These are phyloP conservation scores for Hemisphaericaspora xylanilytica DNA, from an alignment of 1,139 yeast species.

Conservation along the genomic window DNA sequence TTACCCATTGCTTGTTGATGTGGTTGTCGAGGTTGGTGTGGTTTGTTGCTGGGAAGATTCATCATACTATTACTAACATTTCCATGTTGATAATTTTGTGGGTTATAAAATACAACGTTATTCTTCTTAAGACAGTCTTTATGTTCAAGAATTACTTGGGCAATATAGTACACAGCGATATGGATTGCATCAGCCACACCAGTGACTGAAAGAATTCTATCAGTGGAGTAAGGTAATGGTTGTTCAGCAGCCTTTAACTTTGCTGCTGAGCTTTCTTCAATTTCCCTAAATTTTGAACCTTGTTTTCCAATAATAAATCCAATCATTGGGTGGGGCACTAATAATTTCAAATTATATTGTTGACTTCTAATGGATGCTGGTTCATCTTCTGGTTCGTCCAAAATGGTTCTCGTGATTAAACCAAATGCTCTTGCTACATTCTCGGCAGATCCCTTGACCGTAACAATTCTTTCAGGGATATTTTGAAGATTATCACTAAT, in stretches of 20 bases:
- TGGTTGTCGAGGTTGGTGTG: slow-evolving; percentile 9
- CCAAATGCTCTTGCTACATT: slow-evolving; percentile 85
- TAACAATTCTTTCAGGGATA: slow-evolving; percentile 73
- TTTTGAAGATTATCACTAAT: slow-evolving; percentile 78
- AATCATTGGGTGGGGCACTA: slow-evolving; percentile 79
- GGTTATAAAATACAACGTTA: slow-evolving; percentile 62
- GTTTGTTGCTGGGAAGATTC: slow-evolving; percentile 6
- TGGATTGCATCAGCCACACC: slow-evolving; percentile 91
- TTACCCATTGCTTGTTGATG: neutral
- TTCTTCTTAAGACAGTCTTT: slow-evolving; percentile 50
- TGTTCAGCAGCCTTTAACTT: slow-evolving; percentile 74
- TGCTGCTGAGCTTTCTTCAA: slow-evolving; percentile 83
- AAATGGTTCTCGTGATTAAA: slow-evolving; percentile 61
- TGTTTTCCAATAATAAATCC: slow-evolving; percentile 82
- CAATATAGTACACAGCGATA: slow-evolving; percentile 74
- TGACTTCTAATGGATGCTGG: slow-evolving; percentile 57
- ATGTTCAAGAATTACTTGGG: slow-evolving; percentile 64
- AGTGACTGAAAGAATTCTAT: slow-evolving; percentile 64
- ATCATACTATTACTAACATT: slow-evolving; percentile 11
- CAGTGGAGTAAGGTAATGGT: slow-evolving; percentile 76
- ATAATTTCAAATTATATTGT: slow-evolving; percentile 56
- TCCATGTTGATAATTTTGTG: slow-evolving; percentile 47
- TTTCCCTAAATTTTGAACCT: slow-evolving; percentile 74
- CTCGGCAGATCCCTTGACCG: slow-evolving; percentile 75
- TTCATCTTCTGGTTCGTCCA: slow-evolving; percentile 66